phyloP scores from a whole-genome alignment of 768 basidiomycete genomes.

The Tylopilus balloui region DNA sequence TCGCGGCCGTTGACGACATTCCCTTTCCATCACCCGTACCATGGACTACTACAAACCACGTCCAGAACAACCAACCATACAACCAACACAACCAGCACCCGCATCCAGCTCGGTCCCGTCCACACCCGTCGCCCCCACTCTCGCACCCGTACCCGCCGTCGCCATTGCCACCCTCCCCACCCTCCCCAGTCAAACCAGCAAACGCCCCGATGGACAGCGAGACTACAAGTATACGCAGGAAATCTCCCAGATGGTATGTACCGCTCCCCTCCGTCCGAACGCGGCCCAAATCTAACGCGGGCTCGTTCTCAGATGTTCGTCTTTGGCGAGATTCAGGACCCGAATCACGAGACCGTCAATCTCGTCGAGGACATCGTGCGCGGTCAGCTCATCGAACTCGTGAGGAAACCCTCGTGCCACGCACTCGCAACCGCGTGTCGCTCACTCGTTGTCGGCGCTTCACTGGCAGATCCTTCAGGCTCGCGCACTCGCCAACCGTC shows the following conservation, averaged over 20 bases:
- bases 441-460: conserved; percentile 3
- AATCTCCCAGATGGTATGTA: conserved; percentile 86
- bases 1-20: neutral
- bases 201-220: conserved; percentile 29
- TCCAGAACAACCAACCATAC: conserved; percentile 20
- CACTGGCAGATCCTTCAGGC: conserved; percentile 94
- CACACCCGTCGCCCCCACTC: conserved; percentile 17
- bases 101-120: conserved; percentile 17
- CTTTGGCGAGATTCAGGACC: conserved; percentile 92
- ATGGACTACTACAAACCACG: conserved; percentile 31
- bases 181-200: conserved; percentile 8
- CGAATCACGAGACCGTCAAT: conserved; percentile 80
- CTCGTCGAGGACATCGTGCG: conserved; percentile 95
- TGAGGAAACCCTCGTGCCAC: conserved; percentile 25
- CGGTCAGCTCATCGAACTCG: conserved; percentile 87
- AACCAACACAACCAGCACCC: conserved; percentile 9
- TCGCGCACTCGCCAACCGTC: conserved; percentile 72
- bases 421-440: neutral
- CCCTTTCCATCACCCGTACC: no score
- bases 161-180: conserved; percentile 8
- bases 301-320: conserved; percentile 76
- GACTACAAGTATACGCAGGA: conserved; percentile 91
- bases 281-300: neutral
- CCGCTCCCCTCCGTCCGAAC: neutral
- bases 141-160: neutral